A percentile compares a stretch with the other conserved stretches of the same genome.
phyloP scores from a whole-genome alignment of 371 early-diverging fungal species.

The Syncephalastrum racemosum region DNA sequence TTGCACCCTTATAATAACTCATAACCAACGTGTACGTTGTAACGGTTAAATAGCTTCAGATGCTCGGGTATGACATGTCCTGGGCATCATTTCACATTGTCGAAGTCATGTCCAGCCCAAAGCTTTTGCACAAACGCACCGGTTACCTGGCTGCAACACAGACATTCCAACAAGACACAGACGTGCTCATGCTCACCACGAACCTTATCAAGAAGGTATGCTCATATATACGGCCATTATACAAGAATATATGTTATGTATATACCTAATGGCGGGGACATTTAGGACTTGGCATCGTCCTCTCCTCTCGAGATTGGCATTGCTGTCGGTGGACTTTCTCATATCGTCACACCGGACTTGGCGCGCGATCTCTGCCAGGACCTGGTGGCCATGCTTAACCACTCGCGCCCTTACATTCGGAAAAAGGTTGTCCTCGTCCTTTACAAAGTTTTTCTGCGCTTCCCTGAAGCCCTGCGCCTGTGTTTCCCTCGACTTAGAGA shows the following conservation, averaged over 20 bases:
- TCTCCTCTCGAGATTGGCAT: conserved; percentile 82
- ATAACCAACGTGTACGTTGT: too few species aligned
- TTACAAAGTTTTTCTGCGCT: conserved; percentile 87
- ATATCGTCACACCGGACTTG: conserved; percentile 89
- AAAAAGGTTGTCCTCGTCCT: conserved; percentile 88
- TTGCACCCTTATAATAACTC: background rate
- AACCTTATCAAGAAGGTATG: conserved; percentile 92
- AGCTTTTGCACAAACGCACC: conserved; percentile 81
- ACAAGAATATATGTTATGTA: background rate
- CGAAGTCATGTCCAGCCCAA: conserved; percentile 95
- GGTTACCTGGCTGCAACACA: conserved; percentile 92
- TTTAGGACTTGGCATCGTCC: conserved; percentile 83
- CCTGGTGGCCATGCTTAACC: conserved; percentile 82
- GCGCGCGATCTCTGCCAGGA: conserved; percentile 90
- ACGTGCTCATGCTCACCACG: conserved; percentile 94
- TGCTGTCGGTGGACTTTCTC: conserved; percentile 87
- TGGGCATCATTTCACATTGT: conserved; percentile 97
- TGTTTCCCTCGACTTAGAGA: conserved; percentile 89
- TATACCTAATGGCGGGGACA: background rate
- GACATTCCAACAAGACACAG: conserved; percentile 91
- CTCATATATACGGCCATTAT: background rate
- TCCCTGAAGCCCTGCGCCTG: conserved; percentile 85
- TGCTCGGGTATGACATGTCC: conserved; percentile 95
- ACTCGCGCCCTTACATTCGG: conserved; percentile 89
- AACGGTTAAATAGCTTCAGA: conserved; percentile 87